Base-by-base conservation (phyloP, 1,284 basidiomycete species). In the Cronartium ribicola region DNA sequence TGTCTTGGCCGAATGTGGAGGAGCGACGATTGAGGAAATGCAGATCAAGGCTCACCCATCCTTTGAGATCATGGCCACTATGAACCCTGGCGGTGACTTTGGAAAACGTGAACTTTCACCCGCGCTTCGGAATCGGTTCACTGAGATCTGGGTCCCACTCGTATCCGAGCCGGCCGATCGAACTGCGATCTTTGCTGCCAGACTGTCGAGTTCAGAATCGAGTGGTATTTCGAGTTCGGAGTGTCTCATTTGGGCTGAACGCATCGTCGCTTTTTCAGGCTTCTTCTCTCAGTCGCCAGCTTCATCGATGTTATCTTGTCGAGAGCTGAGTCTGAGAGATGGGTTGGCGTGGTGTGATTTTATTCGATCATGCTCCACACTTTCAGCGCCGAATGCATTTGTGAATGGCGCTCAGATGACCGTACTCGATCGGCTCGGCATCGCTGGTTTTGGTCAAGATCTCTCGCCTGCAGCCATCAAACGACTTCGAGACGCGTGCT, bases 11-110 rank as follows among this genome's bases (percentile, higher is more conserved):
- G 96, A 99, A 81, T 90, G 89, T 71, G 92, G 93, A 0, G 92
- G 92, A 4, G 86, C 86, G 46, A 87, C 89, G 75, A 84, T 87
- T 13, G 88, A 89, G 48, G 84, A 89, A 76, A 87, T 89, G 22
- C 85, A 85, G 14, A 84, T 97, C 63, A 83, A 82, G 40, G 93
- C 92, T 1, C 80, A 84, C 13, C 81, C 84, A 3, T 82, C 83
- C 3, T 99, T 99, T 85, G 90, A 95, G 80, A 87, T 99, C 48
- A 85, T 98, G 0, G 94, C 96, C 0, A 98, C 96, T 0, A 99
- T 99, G 96, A 99, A 99, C 81, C 96, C 96, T 0, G 96, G 96
- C 44, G 96, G 96, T 46, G 96, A 99, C 81, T 98, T 96, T 79
- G 96, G 96, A 51, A 99, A 99, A 84, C 98, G 98, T 81, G 96